These are phyloP conservation scores for Petunia axillaris DNA, from an alignment of 257 asterid species.

Conservation along the genomic window DNA sequence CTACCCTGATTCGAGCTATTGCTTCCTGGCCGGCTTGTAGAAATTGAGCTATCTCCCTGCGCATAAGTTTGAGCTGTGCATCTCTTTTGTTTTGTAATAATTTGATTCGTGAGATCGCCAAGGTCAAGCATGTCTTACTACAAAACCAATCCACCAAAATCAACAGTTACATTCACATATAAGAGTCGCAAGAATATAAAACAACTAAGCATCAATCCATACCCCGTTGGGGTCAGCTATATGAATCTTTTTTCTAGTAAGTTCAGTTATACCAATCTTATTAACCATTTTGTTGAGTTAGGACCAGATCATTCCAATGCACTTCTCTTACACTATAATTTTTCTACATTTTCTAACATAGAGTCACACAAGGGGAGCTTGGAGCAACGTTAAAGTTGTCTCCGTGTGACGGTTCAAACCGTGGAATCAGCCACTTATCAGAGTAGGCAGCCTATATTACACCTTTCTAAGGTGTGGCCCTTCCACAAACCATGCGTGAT, in stretches of 20 bases:
- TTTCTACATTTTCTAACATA: constrained; percentile 13
- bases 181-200: background rate
- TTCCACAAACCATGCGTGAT: background rate
- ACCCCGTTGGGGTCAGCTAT: background rate
- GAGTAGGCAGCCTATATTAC: background rate
- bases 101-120: constrained; percentile 84
- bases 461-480: background rate
- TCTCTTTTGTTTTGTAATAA: constrained; percentile 90
- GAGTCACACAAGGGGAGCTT: background rate
- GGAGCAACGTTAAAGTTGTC: background rate
- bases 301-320: background rate
- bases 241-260: background rate
- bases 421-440: too few species aligned
- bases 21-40: constrained; percentile 88
- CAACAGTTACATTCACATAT: background rate
- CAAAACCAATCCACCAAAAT: constrained; percentile 37
- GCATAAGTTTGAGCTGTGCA: constrained; percentile 76
- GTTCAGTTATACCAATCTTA: background rate
- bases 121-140: constrained; percentile 87
- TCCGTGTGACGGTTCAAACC: too few species aligned
- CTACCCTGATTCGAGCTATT: constrained; percentile 88
- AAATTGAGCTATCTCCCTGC: constrained; percentile 90
- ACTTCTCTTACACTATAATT: background rate
- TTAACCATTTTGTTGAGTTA: background rate
- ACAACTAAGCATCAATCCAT: background rate